Conservation (phyloP, 75 land plant genomes). For the Sequoia sempervirens region DNA sequence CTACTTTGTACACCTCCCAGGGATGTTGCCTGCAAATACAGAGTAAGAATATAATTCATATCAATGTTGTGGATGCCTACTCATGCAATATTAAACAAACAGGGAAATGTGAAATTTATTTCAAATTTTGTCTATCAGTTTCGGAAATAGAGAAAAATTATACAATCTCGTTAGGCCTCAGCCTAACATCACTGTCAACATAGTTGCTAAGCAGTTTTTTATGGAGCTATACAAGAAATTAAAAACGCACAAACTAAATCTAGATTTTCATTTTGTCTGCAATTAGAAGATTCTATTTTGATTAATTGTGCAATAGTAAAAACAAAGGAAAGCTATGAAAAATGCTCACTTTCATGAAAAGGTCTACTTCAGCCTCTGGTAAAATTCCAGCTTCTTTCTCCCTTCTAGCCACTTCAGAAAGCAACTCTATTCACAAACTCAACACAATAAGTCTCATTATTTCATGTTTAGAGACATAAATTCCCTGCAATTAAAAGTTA, state of each 20-base stretch:
- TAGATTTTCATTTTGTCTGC: too few species aligned
- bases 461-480: constrained; percentile 4
- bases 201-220: not conserved
- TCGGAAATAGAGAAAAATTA: not conserved
- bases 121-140: not conserved
- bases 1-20: constrained; percentile 46
- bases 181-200: not conserved
- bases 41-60: constrained; percentile 1
- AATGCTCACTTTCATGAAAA: constrained; percentile 72
- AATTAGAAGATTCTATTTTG: too few species aligned
- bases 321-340: not conserved
- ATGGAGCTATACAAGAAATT: too few species aligned
- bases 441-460: not conserved
- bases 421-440: constrained; percentile 25
- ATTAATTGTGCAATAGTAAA: not conserved
- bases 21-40: constrained; percentile 46
- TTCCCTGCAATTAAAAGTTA: not conserved
- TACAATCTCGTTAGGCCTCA: not conserved
- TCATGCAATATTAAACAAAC: not conserved
- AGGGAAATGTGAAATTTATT: not conserved
- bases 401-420: constrained; percentile 43
- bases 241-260: too few species aligned
- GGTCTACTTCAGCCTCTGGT: constrained; percentile 72
- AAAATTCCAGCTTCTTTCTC: constrained; percentile 66
- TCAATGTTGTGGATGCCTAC: not conserved